A percentile compares a stretch with the other conserved stretches of the same genome.
These are phyloP conservation scores for Trichoderma harzianum DNA, from an alignment of 2,329 filamentous ascomycete species.

Conservation along the genomic window DNA sequence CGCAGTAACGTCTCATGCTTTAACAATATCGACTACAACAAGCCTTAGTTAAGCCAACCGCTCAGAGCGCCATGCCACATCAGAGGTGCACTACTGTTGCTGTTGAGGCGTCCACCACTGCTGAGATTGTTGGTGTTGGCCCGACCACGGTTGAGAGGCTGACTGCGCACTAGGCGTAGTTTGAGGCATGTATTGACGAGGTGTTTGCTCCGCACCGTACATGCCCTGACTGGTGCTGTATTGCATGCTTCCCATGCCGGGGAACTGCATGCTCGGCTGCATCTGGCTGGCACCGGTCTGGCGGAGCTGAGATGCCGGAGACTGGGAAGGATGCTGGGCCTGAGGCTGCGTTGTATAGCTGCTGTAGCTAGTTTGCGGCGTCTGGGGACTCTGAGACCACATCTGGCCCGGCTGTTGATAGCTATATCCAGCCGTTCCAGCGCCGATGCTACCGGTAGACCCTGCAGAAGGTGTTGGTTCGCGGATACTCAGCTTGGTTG, in stretches of 20 bases:
- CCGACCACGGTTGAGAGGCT: conserved; percentile 51
- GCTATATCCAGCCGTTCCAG: conserved; percentile 55
- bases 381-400: conserved; percentile 66
- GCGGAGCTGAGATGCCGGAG: conserved; percentile 58
- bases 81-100: conserved; percentile 35
- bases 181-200: conserved; percentile 66
- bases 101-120: conserved; percentile 55
- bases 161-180: conserved; percentile 48
- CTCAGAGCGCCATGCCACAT: not conserved
- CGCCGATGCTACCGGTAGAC: conserved; percentile 50
- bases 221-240: conserved; percentile 57
- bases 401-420: conserved; percentile 63
- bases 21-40: not conserved
- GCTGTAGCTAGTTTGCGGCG: conserved; percentile 54
- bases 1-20: not conserved
- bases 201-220: conserved; percentile 60
- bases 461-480: conserved; percentile 61
- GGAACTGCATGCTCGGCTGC: conserved; percentile 58
- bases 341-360: conserved; percentile 53
- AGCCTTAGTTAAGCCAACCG: not conserved
- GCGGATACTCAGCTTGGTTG: conserved; percentile 57
- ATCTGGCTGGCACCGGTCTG: conserved; percentile 56
- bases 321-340: conserved; percentile 49
- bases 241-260: conserved; percentile 59
- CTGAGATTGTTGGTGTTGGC: conserved; percentile 61